Base-by-base conservation (phyloP, 2,329 filamentous ascomycete species). In the Arthrinium puccinioides region DNA sequence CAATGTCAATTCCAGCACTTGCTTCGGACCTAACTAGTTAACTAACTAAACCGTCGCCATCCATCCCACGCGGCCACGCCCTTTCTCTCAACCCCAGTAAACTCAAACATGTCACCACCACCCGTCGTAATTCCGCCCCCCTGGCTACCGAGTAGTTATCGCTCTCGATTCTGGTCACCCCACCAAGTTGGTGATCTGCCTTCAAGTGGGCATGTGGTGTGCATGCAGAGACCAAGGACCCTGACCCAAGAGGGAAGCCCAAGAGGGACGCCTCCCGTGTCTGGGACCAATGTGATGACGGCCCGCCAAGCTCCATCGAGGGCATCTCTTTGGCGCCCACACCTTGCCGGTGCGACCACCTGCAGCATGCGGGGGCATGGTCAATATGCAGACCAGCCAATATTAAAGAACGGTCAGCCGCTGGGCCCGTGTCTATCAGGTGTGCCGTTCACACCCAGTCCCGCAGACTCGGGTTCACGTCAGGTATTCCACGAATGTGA, bases 341-440 rank as follows among this genome's bases (percentile, higher is more conserved):
- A 47, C 47, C 40, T 41, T 39, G 37, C 44, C 42, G 31, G 44
- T 54, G 47, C 46, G 52, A 58, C n/a, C n/a, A n/a, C 60, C 57
- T 61, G 54, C 57, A 60, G 51, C 42, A 52, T 59, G 55, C 56
- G 57, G 60, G 56, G n/a, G 60, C 57, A 56, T 52, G 49, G 50
- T 53, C 55, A 53, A 53, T 61, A 59, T 49, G 42, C 37, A 41
- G 49, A 41, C 55, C 64, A 65, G 62, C 71, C 72, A 76, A 75
- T 76, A 73, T 74, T 61, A 64, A 62, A 58, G 57, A 56, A 52
- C 60, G 54, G 55, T 61, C 69, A 54, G 42, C 54, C 54, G 54
- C 55, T 54, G 53, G 47, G 41, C 45, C 49, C 44, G 38, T 37
- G 16, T n/a, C n/a, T n/a, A n/a, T n/a, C n/a, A n/a, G n/a, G n/a